Conservation (phyloP, 371 early-diverging fungal species). For the Mortierella sp. region DNA sequence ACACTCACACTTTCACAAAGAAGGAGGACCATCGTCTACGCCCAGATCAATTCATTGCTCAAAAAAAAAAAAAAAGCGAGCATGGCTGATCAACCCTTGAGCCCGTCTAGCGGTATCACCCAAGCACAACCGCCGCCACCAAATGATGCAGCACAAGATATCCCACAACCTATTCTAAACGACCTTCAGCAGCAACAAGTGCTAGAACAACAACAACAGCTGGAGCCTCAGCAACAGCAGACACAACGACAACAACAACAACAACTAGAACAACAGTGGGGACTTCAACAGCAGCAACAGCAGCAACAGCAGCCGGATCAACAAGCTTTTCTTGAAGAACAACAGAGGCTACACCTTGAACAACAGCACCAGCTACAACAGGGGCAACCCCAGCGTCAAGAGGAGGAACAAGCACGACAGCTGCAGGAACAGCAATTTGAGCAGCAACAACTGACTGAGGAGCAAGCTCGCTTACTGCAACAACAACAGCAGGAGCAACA, state of each 20-base stretch:
- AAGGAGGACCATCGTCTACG: slow-evolving; percentile 9
- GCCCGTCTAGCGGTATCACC: slow-evolving; percentile 5
- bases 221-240: neutral
- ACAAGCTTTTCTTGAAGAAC: neutral
- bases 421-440: neutral
- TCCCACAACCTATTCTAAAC: neutral
- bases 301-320: neutral
- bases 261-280: neutral
- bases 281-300: neutral
- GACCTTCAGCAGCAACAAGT: neutral
- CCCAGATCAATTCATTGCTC: slow-evolving; percentile 13
- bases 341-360: neutral
- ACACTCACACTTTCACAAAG: neutral
- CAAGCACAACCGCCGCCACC: slow-evolving; percentile 8
- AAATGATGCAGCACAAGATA: neutral
- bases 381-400: neutral
- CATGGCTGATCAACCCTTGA: slow-evolving; percentile 7
- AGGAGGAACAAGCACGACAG: neutral
- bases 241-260: neutral
- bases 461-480: neutral
- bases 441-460: neutral
- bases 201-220: neutral
- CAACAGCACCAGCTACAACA: neutral
- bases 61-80: slow-evolving; percentile 13
- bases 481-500: slow-evolving; percentile 1